Conservation (phyloP, 768 basidiomycete species). For the Chalciporus piperatus region DNA sequence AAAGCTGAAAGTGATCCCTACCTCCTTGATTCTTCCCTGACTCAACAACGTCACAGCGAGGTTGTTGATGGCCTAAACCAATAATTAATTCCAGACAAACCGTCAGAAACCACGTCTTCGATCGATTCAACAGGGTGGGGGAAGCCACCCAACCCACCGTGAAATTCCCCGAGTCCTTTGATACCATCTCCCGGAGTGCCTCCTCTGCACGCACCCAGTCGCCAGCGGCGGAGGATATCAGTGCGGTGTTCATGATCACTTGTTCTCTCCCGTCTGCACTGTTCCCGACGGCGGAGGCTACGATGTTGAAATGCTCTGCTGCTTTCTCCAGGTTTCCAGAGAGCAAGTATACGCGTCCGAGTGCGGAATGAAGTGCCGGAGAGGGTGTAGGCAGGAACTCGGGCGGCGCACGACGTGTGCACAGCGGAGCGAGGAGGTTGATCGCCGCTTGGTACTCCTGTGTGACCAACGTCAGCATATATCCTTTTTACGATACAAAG, state of each 20-base stretch:
- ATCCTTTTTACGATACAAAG: too few relatives aligned
- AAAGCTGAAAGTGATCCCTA: conserved; percentile 28
- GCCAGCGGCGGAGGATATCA: conserved; percentile 67
- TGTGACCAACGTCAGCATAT: conserved; percentile 30
- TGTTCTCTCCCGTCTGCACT: conserved; percentile 40
- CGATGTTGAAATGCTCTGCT: conserved; percentile 47
- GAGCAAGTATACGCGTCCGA: conserved; percentile 75
- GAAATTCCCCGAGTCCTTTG: conserved; percentile 57
- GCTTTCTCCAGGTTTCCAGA: conserved; percentile 63
- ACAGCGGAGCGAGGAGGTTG: conserved; percentile 66
- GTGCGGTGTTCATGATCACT: conserved; percentile 61
- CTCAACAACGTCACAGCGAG: conserved; percentile 67
- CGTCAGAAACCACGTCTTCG: too few relatives aligned
- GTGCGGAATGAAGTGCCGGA: conserved; percentile 60
- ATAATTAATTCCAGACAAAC: too few relatives aligned
- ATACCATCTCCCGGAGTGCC: conserved; percentile 43
- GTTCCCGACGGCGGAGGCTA: conserved; percentile 43
- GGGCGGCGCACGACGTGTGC: conserved; percentile 33
- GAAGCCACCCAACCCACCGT: too few relatives aligned
- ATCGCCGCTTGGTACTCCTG: conserved; percentile 73
- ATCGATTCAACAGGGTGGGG: too few relatives aligned
- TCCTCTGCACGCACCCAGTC: conserved; percentile 58
- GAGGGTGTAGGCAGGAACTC: conserved; percentile 31
- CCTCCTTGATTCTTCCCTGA: conserved; percentile 73
- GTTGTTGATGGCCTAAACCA: conserved; percentile 83